Conservation (phyloP, 1,139 yeast genomes). For the Sugiyamaella japonica region DNA sequence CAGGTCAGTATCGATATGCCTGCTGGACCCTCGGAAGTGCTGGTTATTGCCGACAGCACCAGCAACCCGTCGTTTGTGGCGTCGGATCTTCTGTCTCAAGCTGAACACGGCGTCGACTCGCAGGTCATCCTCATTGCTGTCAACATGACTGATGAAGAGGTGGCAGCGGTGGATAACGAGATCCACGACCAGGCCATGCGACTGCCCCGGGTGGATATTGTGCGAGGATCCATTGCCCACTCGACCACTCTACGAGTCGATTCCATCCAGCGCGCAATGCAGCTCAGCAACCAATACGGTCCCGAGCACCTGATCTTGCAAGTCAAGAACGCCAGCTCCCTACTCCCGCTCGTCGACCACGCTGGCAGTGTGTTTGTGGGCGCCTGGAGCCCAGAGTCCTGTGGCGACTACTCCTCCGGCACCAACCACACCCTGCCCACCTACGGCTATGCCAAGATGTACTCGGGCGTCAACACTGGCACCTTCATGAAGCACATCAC, state of each 20-base stretch:
- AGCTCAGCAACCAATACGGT: constrained; percentile 84
- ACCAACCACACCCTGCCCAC: constrained; percentile 98
- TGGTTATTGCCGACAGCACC: constrained; percentile 81
- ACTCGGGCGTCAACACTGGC: constrained; percentile 94
- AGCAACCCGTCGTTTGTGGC: constrained; percentile 97
- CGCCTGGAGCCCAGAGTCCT: constrained; percentile 91
- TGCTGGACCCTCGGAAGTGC: constrained; percentile 98
- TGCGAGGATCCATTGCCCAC: constrained; percentile 87
- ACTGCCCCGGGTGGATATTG: constrained; percentile 93
- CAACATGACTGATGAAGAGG: constrained; percentile 57
- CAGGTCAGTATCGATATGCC: constrained; percentile 98
- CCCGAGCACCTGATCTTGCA: constrained; percentile 97
- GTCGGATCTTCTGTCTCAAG: constrained; percentile 91
- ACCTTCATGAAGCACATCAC: constrained; percentile 96
- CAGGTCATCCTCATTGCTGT: constrained; percentile 93
- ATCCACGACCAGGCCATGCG: constrained; percentile 77
- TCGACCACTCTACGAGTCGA: constrained; percentile 75
- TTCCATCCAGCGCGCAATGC: constrained; percentile 73
- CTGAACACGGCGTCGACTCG: constrained; percentile 98
- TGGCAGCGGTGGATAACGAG: constrained; percentile 73
- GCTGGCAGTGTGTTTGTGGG: constrained; percentile 98
- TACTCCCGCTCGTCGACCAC: constrained; percentile 73
- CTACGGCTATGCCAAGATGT: constrained; percentile 96
- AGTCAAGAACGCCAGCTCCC: constrained; percentile 70
- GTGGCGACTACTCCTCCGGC: constrained; percentile 98